Base-by-base conservation (phyloP, 1,284 basidiomycete genomes). In the Tilletia horrida region DNA sequence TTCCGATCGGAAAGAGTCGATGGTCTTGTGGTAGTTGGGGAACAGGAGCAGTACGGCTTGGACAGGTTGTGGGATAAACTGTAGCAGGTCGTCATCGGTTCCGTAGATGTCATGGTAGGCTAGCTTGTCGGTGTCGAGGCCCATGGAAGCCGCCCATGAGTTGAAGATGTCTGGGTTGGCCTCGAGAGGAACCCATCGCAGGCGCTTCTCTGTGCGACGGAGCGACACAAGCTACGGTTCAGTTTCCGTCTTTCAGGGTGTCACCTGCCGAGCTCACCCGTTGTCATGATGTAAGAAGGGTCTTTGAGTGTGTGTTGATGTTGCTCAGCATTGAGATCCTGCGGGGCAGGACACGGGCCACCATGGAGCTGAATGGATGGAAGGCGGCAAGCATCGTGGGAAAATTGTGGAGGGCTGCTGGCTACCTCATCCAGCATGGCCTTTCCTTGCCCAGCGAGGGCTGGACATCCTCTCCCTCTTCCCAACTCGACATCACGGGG, bases 91-190 rank as follows among this genome's bases (percentile, higher is more conserved):
- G n/a, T 83, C 78, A 62, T 85, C 84, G 45, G 85, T 72, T 18
- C 84, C 85, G 69, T 81, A 82, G 43, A 86, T 83, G 74, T 86
- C 85, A 66, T 83, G 79, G 76, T 85, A 86, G 21, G 82, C 73
- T 68, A 84, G 83, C n/a, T 73, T 62, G 7, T 75, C 66, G 1
- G 77, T 74, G 64, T 79, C 73, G 35, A 81, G 66, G 44, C 80
- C 80, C 65, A 81, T 73, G 14, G 59, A 65, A 2, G 66, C 48
- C 55, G 74, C 73, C 79, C 79, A 81, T 40, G 57, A 59, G 43
- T 69, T 75, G 69, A 81, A 81, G 45, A 81, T 73, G 61, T 79
- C 81, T 2, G 81, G 81, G 64, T 82, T 81, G 31, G 80, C 77
- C 64, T 82, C 81, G 47, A 82, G 70, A 13, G 81, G 81, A 1